A percentile compares a stretch with the other conserved stretches of the same genome.
These are phyloP conservation scores for Phytophthora syringae DNA, from an alignment of 352 stramenopile genomes.

Conservation along the genomic window DNA sequence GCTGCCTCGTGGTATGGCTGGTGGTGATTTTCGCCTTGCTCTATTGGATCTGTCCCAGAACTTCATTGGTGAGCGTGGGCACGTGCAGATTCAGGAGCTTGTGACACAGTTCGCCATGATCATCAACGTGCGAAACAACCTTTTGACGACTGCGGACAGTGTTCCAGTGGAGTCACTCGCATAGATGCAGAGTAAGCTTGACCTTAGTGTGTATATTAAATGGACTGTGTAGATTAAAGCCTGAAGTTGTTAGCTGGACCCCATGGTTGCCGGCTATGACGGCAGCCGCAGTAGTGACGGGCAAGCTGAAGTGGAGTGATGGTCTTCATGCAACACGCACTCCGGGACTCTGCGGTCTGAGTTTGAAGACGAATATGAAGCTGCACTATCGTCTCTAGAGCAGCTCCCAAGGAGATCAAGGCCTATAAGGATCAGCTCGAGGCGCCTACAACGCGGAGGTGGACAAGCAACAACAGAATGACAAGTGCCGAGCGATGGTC, in stretches of 20 bases:
- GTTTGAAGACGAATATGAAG: too few relatives aligned
- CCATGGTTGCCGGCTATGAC: too few relatives aligned
- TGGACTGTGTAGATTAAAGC: conserved; percentile 4
- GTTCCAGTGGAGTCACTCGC: neutral
- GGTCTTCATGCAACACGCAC: too few relatives aligned
- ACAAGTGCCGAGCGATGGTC: too few relatives aligned
- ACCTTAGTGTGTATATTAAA: neutral
- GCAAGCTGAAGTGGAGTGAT: too few relatives aligned
- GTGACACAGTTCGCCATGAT: conserved; percentile 39
- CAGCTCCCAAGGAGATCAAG: too few relatives aligned
- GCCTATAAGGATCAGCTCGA: too few relatives aligned
- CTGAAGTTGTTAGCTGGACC: neutral
- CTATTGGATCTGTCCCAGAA: conserved; percentile 57
- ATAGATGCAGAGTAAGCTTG: neutral
- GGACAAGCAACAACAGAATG: too few relatives aligned
- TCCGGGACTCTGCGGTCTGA: too few relatives aligned
- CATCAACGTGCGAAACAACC: conserved; percentile 47
- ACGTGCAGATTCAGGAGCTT: conserved; percentile 48
- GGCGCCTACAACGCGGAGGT: too few relatives aligned
- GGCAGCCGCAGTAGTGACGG: too few relatives aligned
- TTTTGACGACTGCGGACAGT: conserved; percentile 20
- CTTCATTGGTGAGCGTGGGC: conserved; percentile 60
- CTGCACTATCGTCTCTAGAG: too few relatives aligned
- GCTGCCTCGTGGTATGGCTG: conserved; percentile 1
- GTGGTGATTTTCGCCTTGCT: conserved; percentile 7